phyloP scores from a whole-genome alignment of 345 rosid species.

The Eucalyptus dawsonii region DNA sequence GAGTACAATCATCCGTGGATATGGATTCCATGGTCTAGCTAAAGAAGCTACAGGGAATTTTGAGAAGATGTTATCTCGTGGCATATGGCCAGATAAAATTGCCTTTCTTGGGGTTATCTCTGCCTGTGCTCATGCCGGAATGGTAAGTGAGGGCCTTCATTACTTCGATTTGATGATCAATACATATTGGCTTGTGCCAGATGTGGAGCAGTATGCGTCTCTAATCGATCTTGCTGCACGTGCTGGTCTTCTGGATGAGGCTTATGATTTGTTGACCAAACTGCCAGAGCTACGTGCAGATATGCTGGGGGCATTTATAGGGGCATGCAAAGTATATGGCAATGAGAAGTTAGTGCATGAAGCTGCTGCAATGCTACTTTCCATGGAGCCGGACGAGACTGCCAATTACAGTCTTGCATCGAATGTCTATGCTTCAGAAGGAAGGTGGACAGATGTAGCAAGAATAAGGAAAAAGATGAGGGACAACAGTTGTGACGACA shows the following conservation, averaged over 20 bases:
- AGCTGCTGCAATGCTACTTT: constrained; percentile 49
- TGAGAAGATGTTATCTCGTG: constrained; percentile 27
- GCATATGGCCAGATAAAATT: constrained; percentile 45
- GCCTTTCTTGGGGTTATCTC: constrained; percentile 50
- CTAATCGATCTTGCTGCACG: constrained; percentile 61
- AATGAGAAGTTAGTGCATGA: constrained; percentile 18
- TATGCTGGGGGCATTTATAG: constrained; percentile 44
- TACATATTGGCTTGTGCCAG: constrained; percentile 27
- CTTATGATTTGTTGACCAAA: constrained; percentile 29
- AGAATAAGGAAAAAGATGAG: constrained; percentile 31
- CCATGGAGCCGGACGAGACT: constrained; percentile 33
- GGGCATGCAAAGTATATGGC: constrained; percentile 52
- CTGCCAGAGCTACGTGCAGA: constrained; percentile 26
- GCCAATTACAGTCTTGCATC: constrained; percentile 52
- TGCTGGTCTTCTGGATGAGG: constrained; percentile 51
- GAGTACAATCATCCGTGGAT: constrained; percentile 53
- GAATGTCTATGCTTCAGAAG: constrained; percentile 45
- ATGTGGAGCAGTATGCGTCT: constrained; percentile 51
- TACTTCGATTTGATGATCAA: constrained; percentile 44
- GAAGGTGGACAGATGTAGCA: constrained; percentile 46
- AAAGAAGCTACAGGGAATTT: constrained; percentile 31
- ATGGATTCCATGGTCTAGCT: constrained; percentile 47
- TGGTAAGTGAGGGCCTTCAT: constrained; percentile 44
- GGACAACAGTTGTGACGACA: constrained; percentile 23
- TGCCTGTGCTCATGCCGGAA: constrained; percentile 61